Conservation (phyloP, 192 early-diverging fungal species). For the Coemansia sp. region DNA sequence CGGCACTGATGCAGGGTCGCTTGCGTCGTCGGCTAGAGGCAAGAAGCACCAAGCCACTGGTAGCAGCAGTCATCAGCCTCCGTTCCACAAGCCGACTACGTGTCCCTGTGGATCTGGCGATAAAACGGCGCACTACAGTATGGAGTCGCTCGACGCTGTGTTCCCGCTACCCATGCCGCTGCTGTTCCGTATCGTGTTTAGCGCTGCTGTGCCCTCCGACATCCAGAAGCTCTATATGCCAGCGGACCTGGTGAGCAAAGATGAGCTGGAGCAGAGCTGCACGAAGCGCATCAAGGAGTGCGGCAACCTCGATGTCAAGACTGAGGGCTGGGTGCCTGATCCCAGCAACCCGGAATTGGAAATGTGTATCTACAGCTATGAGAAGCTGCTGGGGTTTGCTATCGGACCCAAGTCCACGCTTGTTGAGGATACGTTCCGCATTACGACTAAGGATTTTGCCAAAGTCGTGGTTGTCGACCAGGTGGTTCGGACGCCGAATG, state of each 20-base stretch:
- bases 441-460: slow-evolving; percentile 32
- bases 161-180: slow-evolving; percentile 50
- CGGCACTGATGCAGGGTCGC: slow-evolving; percentile 18
- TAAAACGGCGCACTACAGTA: slow-evolving; percentile 28
- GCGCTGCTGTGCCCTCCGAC: slow-evolving; percentile 24
- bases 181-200: slow-evolving; percentile 49
- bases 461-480: slow-evolving; percentile 41
- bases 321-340: slow-evolving; percentile 50
- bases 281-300: slow-evolving; percentile 36
- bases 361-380: slow-evolving; percentile 49
- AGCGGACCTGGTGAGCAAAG: slow-evolving; percentile 13
- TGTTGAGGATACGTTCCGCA: slow-evolving; percentile 42
- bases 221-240: slow-evolving; percentile 28
- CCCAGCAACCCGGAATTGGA: slow-evolving; percentile 22
- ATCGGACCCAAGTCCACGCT: slow-evolving; percentile 54
- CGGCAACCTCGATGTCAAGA: slow-evolving; percentile 41
- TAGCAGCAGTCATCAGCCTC: background rate
- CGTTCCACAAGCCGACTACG: slow-evolving; percentile 38
- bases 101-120: slow-evolving; percentile 36
- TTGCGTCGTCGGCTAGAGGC: slow-evolving; percentile 4
- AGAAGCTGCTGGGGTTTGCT: slow-evolving; percentile 48
- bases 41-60: slow-evolving; percentile 8
- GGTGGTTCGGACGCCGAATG: slow-evolving; percentile 47
- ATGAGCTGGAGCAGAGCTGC: slow-evolving; percentile 34
- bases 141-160: slow-evolving; percentile 42